Evolutionary conservation across 2,329 filamentous ascomycete species (phyloP), one percentile per base, ranked within the genome.

Genomic region (Phialophora tarda): DNA sequence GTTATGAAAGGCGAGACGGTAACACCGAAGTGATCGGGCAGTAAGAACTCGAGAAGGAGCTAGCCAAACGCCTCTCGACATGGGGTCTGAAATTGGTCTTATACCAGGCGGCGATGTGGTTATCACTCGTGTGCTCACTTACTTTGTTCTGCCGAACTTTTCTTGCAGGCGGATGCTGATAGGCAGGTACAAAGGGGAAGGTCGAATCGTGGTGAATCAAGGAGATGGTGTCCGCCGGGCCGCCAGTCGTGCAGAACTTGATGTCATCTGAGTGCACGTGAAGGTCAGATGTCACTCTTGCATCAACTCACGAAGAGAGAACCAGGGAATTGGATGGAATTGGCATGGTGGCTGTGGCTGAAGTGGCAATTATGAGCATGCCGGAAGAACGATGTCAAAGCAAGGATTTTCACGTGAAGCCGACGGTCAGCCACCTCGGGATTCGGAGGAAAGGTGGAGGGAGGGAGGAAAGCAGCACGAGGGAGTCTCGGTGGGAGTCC

Each of bases 51-150:
- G 24, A 28, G 21, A 34, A 26, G 59, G 59, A 26, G 59, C 59
- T 53, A 53, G 59, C 24, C n/a, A 61, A 44, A 51, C 57, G 57
- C 57, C 57, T 59, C 57, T 32, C 48, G 48, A 59, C 57, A 59
- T 59, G 57, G 57, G 57, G 57, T 26, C 48, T 17, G 44, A 59
- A 34, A 59, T 59, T 59, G 47, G 50, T 34, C 41, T 53, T 61
- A 56, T 59, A 62, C 21, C 17, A 54, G 28, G 24, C 38, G 53
- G 55, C 24, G 48, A 26, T 30, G 58, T 62, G 58, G 50, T 32
- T 58, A 60, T 47, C 53, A 26, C 58, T 68, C 66, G 66, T 62
- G 66, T 68, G 66, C 66, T 60, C 66, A 68, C 62, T 62, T 68
- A 38, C 66, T 57, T 51, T 48, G 51, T 67, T 64, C 65, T 67